Conservation (phyloP, 768 basidiomycete genomes). For the Pisolithus tinctorius region DNA sequence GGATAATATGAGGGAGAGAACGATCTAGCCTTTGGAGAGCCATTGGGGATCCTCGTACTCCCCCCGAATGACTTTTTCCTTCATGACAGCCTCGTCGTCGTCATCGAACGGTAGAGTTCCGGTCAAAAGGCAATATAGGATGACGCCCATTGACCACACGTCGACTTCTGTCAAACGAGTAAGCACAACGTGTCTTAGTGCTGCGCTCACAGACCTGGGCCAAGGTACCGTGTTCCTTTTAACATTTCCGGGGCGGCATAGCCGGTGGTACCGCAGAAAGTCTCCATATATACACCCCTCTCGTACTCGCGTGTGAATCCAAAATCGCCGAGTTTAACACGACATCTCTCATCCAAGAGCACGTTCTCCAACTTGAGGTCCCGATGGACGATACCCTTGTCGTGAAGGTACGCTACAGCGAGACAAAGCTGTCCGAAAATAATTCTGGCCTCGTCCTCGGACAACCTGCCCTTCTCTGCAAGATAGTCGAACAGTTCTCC, state of each 20-base stretch:
- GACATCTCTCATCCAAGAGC: constrained; percentile 81
- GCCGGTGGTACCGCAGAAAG: constrained; percentile 92
- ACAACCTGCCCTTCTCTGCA: constrained; percentile 84
- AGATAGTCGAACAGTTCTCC: constrained; percentile 99
- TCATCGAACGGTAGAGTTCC: constrained; percentile 90
- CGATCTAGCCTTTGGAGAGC: constrained; percentile 70
- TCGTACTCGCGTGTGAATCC: constrained; percentile 94
- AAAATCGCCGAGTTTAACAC: constrained; percentile 91
- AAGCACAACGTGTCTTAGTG: constrained; percentile 1
- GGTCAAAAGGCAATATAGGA: constrained; percentile 83
- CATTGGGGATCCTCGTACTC: constrained; percentile 91
- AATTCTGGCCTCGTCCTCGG: constrained; percentile 75
- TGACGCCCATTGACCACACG: constrained; percentile 91
- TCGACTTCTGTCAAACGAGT: constrained; percentile 69
- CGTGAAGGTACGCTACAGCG: constrained; percentile 89
- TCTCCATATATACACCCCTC: constrained; percentile 71
- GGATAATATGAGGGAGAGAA: neutral
- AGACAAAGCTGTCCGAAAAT: constrained; percentile 97
- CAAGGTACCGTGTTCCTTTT: constrained; percentile 80
- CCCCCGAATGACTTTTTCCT: constrained; percentile 73
- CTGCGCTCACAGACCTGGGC: constrained; percentile 57
- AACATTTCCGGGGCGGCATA: constrained; percentile 94
- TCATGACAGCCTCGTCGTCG: constrained; percentile 81
- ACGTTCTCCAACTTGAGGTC: constrained; percentile 97
- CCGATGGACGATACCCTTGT: constrained; percentile 90